Evolutionary conservation across 2,329 filamentous ascomycete genomes (phyloP).

Genomic region (Neofusicoccum ribis): DNA sequence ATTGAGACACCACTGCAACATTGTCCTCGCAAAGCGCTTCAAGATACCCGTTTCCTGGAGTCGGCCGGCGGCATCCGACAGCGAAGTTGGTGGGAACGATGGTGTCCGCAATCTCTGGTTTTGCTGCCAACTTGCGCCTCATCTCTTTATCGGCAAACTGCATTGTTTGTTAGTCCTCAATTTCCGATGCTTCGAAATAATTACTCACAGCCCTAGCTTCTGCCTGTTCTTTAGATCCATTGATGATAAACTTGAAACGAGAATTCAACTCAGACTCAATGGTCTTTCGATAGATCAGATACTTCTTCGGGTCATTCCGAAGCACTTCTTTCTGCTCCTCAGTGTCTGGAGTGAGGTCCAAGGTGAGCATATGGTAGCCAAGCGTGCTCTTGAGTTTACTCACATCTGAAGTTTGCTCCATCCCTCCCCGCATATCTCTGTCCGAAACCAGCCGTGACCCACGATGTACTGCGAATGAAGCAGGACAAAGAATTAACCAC

Average conservation of each 20-base stretch:
- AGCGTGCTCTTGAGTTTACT: not conserved
- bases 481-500: slow-evolving; percentile 37
- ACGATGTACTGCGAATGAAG: slow-evolving; percentile 54
- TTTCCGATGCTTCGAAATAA: not conserved
- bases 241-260: slow-evolving; percentile 7
- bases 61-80: slow-evolving; percentile 30
- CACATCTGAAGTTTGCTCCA: slow-evolving; percentile 37
- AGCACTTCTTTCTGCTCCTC: not conserved
- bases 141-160: slow-evolving; percentile 34
- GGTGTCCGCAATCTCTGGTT: slow-evolving; percentile 43
- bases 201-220: slow-evolving; percentile 33
- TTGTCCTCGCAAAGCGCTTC: slow-evolving; percentile 34
- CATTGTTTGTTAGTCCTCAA: slow-evolving; percentile 32
- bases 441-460: slow-evolving; percentile 49
- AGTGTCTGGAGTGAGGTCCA: not conserved
- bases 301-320: not conserved
- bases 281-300: slow-evolving; percentile 4
- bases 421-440: slow-evolving; percentile 49
- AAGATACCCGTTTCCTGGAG: slow-evolving; percentile 35
- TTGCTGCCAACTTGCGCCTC: slow-evolving; percentile 41
- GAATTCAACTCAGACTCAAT: slow-evolving; percentile 15
- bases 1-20: slow-evolving; percentile 25
- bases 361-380: no score
- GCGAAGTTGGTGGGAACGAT: slow-evolving; percentile 46
- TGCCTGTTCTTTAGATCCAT: slow-evolving; percentile 37